phyloP scores from a whole-genome alignment of 352 stramenopile species.

The Saprolegnia diclina region DNA sequence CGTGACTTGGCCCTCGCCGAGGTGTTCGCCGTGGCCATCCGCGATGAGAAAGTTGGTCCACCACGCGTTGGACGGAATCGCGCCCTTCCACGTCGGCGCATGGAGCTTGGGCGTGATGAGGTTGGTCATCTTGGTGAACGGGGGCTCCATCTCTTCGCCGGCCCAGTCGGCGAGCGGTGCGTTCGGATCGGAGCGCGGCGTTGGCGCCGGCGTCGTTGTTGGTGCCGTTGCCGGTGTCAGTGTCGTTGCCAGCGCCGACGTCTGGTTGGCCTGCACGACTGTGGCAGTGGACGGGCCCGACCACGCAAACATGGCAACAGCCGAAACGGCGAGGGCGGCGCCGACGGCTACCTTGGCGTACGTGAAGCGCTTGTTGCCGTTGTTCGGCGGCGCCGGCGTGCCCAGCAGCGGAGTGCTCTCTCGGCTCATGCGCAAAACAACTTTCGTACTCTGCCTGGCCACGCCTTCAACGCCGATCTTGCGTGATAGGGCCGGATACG shows the following conservation, averaged over 20 bases:
- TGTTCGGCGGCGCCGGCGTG: background rate
- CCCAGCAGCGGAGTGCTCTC: background rate
- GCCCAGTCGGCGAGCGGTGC: conserved; percentile 7
- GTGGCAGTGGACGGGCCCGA: background rate
- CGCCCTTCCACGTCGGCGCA: conserved; percentile 37
- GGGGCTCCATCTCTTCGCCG: conserved; percentile 14
- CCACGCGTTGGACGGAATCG: conserved; percentile 85
- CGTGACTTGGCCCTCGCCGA: conserved; percentile 57
- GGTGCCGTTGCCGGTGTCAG: background rate
- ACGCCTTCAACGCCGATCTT: background rate
- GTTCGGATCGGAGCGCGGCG: background rate
- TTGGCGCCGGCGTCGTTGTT: background rate
- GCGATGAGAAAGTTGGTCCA: conserved; percentile 85
- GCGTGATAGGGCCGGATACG: background rate
- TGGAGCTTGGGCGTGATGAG: conserved; percentile 41
- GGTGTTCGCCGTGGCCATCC: conserved; percentile 50
- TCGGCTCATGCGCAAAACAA: background rate
- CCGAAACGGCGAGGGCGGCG: background rate
- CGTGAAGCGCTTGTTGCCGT: background rate
- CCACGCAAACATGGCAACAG: background rate
- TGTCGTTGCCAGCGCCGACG: background rate
- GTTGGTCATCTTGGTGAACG: conserved; percentile 8
- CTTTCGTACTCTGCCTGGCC: background rate
- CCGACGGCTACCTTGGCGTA: background rate
- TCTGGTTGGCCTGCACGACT: background rate